phyloP scores from a whole-genome alignment of 331 rosid genomes.

The Arachis monticola region DNA sequence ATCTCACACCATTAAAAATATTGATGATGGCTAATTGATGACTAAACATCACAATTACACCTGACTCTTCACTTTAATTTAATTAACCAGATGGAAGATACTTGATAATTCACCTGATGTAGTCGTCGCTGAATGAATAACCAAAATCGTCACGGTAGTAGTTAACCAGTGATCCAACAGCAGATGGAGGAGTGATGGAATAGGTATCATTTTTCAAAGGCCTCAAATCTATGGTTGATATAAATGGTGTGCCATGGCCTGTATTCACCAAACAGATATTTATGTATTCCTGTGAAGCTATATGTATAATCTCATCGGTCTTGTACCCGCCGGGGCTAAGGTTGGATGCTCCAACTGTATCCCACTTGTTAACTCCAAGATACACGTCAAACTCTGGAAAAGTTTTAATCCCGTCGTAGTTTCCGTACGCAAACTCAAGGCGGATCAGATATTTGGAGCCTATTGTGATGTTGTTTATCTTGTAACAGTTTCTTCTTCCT shows the following conservation, averaged over 20 bases:
- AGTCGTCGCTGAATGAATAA: not conserved
- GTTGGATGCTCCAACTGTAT: not conserved
- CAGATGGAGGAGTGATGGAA: not conserved
- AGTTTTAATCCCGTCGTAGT: conserved; percentile 38
- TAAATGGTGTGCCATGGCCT: conserved; percentile 39
- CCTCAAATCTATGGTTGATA: conserved; percentile 42
- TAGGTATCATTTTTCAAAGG: conserved; percentile 18
- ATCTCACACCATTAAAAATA: no score
- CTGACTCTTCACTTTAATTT: not conserved
- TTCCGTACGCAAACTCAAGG: conserved; percentile 38
- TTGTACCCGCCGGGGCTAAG: no score
- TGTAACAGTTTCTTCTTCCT: conserved; percentile 53
- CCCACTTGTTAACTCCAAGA: conserved; percentile 42
- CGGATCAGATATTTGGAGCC: conserved; percentile 38
- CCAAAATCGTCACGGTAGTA: not conserved
- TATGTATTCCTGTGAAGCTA: conserved; percentile 23
- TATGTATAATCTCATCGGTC: conserved; percentile 15
- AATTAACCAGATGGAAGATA: not conserved
- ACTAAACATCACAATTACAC: no score
- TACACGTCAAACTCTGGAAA: conserved; percentile 36
- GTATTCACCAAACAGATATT: conserved; percentile 40
- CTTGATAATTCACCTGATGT: conserved; percentile 13
- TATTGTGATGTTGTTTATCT: conserved; percentile 26
- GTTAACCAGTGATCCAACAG: conserved; percentile 14
- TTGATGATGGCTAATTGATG: no score